Base-by-base conservation (phyloP, 257 asterid species). In the Haberlea rhodopensis region DNA sequence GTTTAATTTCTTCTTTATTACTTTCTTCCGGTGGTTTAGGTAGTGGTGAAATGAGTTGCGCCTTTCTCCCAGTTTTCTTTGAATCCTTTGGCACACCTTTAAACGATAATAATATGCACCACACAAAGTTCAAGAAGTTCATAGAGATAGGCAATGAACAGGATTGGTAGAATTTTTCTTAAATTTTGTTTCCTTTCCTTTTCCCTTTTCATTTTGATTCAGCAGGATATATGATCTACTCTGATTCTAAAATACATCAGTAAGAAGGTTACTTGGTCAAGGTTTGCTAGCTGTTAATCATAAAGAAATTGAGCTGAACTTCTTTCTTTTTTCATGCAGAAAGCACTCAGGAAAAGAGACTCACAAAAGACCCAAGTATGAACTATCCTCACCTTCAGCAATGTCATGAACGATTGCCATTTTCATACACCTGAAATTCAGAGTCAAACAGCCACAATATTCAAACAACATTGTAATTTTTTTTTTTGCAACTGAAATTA, bases 371-470 rank as follows among this genome's bases (percentile, higher is more conserved):
- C 53, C 49, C 55, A 52, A 57, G 13, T 43, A 53, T 11, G 20
- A 25, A 57, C 56, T 61, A 55, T 60, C 65, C 74, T 81, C 72
- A 88, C 97, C 97, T 86, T 90, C 97, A 16, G 96, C 97, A 75
- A 90, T 81, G 75, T 90, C 97, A 49, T 90, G 97, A 70, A 90
- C 97, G 53, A 91, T 79, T 26, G 98, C 98, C 90, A 91, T 91
- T 79, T 89, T 91, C 66, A 91, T 75, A 71, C 98, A 91, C 92
- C 98, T 91, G 87, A 63, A 60, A 55, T 45, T 59, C 43, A 66
- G 31, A 68, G 69, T 55, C 72, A 62, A 45, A 21, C 40, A 28
- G 63, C 34, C 31, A 19, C 32, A 57, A 40, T 48, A 13, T 23
- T 28, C 31, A 6, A 53, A 66, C 57, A 57, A 40, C 48, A 13